phyloP scores from a whole-genome alignment of 2,329 filamentous ascomycete species.

The Bipolaris sorokiniana region DNA sequence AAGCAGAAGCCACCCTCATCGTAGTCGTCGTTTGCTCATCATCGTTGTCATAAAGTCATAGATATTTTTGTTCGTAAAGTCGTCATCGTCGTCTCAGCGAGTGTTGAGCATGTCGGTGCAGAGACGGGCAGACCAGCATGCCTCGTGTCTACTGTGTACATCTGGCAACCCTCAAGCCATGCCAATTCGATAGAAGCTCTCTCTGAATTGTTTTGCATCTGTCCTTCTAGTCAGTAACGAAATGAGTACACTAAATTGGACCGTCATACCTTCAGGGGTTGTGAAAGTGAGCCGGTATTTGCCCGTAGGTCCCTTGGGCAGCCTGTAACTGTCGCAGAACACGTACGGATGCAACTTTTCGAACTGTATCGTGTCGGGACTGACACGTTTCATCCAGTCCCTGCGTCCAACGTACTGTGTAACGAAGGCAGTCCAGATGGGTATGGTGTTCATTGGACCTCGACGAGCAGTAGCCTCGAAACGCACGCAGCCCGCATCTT shows the following conservation, averaged over 20 bases:
- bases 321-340: conserved; percentile 59
- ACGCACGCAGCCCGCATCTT: conserved; percentile 58
- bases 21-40: conserved; percentile 25
- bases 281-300: conserved; percentile 46
- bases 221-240: not conserved
- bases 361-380: conserved; percentile 54
- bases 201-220: conserved; percentile 42
- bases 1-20: conserved; percentile 36
- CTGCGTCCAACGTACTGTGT: conserved; percentile 53
- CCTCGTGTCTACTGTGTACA: not conserved
- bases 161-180: not conserved
- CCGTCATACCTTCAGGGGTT: conserved; percentile 35
- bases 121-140: not conserved
- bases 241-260: too few species aligned
- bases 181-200: conserved; percentile 41
- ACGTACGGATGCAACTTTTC: conserved; percentile 60
- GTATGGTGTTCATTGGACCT: conserved; percentile 60
- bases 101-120: not conserved
- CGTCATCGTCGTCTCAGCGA: conserved; percentile 7
- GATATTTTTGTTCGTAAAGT: conserved; percentile 21
- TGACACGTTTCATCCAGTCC: conserved; percentile 56
- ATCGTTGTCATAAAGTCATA: conserved; percentile 27
- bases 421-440: conserved; percentile 63
- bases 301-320: conserved; percentile 37
- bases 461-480: conserved; percentile 63